Conservation (phyloP, 352 stramenopile genomes). For the Peronospora farinosa region DNA sequence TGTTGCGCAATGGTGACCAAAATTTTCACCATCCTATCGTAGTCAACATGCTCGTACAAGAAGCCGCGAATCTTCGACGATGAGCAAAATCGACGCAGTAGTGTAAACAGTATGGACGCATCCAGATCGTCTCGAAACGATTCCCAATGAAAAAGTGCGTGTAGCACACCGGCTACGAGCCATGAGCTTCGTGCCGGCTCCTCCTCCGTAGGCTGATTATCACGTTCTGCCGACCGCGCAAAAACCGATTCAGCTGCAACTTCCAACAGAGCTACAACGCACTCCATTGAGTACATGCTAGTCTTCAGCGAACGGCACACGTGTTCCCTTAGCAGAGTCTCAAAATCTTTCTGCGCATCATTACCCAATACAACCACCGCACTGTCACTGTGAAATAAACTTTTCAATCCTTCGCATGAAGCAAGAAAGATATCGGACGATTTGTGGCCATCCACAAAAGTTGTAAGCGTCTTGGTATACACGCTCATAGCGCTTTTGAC, state of each 20-base stretch:
- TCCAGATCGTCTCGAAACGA: conserved; percentile 43
- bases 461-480: conserved; percentile 30
- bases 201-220: conserved; percentile 11
- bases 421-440: conserved; percentile 35
- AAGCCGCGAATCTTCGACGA: conserved; percentile 26
- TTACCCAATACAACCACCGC: conserved; percentile 12
- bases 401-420: conserved; percentile 41
- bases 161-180: conserved; percentile 43
- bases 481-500: conserved; percentile 26
- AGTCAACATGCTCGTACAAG: conserved; percentile 44
- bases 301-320: conserved; percentile 34
- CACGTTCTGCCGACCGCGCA: neutral
- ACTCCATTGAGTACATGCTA: conserved; percentile 48
- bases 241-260: conserved; percentile 20
- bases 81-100: conserved; percentile 43
- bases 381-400: conserved; percentile 33
- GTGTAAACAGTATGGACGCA: conserved; percentile 32
- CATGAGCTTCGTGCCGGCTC: conserved; percentile 32
- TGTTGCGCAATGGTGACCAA: conserved; percentile 30
- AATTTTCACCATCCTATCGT: conserved; percentile 35
- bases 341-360: conserved; percentile 17
- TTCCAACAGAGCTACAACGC: conserved; percentile 48
- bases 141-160: conserved; percentile 35
- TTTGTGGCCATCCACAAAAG: conserved; percentile 38
- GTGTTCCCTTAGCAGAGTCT: conserved; percentile 27